Evolutionary conservation across 164 flowering plant genomes (phyloP), one percentile per base, ranked within the genome.

Genomic region (Magnolia officinalis): DNA sequence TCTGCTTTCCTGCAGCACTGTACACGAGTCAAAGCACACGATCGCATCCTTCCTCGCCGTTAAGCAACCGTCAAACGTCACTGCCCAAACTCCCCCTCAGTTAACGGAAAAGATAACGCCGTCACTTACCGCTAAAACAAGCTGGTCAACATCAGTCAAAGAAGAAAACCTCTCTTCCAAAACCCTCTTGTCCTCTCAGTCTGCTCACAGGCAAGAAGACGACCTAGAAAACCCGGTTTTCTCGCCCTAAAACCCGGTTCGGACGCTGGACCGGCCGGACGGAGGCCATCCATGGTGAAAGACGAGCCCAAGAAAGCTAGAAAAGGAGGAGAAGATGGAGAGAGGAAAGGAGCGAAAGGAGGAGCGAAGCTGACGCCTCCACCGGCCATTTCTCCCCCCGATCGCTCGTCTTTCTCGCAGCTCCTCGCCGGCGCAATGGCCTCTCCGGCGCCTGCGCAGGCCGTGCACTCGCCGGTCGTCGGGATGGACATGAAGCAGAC

Each of bases 371-470:
- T 55, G 16, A 55, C 61, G 13, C 61, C 61, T 55, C 61, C 61
- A 11, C 61, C 61, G 16, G 13, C 61, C n/a, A 49, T 63, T 77
- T 64, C 66, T 6, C 75, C 70, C 18, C 51, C 70, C 16, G 77
- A 63, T 63, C 63, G 76, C 49, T 50, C 61, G 8, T 74, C 80
- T 3, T 78, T 78, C 74, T 74, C 77, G 19, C 74, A 74, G 71
- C 66, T 74, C 2, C 77, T 78, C 11, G 75, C 72, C 64, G 72
- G 74, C 26, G 75, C 55, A 45, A 55, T 77, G 66, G 76, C 76
- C 63, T 69, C 63, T 50, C 52, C 77, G 7, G 24, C 52, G 2
- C 29, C 75, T 4, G 50, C 50, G 9, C 3, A 37, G 2, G 20
- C 71, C n/a, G 63, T 45, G 67, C 68, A 73, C 50, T 16, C 55